Evolutionary conservation across 1,284 basidiomycete genomes (phyloP), one percentile per base, ranked within the genome.

Genomic region (Apiotrichum sp.): DNA sequence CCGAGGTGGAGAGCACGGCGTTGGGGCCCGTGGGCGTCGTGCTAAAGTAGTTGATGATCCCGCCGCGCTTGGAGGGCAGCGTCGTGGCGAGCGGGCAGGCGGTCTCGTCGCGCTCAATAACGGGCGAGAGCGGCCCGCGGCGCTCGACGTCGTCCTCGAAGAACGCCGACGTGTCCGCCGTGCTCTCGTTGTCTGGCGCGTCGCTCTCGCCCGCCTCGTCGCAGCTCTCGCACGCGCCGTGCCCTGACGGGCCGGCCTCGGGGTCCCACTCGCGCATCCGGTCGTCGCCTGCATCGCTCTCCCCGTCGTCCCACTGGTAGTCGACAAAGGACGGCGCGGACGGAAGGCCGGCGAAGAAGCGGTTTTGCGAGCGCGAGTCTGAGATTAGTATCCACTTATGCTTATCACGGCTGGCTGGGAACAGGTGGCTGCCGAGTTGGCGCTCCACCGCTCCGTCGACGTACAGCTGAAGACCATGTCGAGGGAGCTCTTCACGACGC

Each of bases 401-500:
- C 22, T 22, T 22, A 22, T 22, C 22, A 22, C 22, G 22, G 22
- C 22, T 22, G 22, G 22, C 22, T 22, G 22, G 22, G 22, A 22
- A 22, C 22, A 22, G 22, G 22, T 22, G 22, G 22, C 22, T 22
- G 22, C 22, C 22, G 22, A 22, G 22, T 22, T 22, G 22, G 22
- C 22, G 22, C 22, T 22, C 22, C 22, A 31, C 36, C 31, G 13
- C n/a, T 13, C 35, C 31, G 22, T 22, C 36, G 22, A 69, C 72
- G 61, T 51, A 75, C 75, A 75, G 61, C 69, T 72, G 59, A 75
- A 75, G n/a, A 74, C 73, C 39, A 77, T 62, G 45, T 77, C 73
- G 39, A 77, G 62, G 43, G 63, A 66, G 52, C 71, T 73, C 52
- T 71, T 68, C 43, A 75, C 55, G 16, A 75, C 66, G 6, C 55